Evolutionary conservation across 139 green algal species (phyloP).

Genomic region (Chlamydomonas urium): DNA sequence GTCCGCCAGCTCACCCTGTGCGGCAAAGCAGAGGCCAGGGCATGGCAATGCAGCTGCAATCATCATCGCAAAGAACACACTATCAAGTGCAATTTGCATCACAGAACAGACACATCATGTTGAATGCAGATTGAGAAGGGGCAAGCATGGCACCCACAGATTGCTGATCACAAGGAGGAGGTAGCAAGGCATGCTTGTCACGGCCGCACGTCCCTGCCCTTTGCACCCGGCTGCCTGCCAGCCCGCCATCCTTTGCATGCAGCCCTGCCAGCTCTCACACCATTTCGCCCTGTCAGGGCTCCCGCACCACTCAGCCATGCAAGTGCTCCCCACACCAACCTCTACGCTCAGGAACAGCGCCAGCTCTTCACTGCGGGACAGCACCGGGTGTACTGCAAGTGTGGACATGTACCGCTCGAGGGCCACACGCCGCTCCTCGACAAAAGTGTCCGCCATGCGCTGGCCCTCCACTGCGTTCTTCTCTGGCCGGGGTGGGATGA

Average conservation of each 20-base stretch:
- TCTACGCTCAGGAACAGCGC: slow-evolving; percentile 79
- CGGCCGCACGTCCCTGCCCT: neutral
- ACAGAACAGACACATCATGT: too few species aligned
- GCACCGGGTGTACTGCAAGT: slow-evolving; percentile 73
- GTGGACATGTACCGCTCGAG: slow-evolving; percentile 82
- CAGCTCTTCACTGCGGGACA: slow-evolving; percentile 60
- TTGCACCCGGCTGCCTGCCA: neutral
- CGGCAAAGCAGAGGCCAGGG: too few species aligned
- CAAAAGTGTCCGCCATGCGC: slow-evolving; percentile 69
- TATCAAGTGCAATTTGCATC: too few species aligned
- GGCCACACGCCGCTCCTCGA: slow-evolving; percentile 67
- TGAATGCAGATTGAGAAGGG: too few species aligned
- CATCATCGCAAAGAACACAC: too few species aligned
- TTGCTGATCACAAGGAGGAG: too few species aligned
- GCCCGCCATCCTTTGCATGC: neutral
- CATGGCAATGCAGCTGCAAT: too few species aligned
- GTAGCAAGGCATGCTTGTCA: too few species aligned
- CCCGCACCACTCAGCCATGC: neutral
- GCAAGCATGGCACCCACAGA: too few species aligned
- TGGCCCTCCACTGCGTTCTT: slow-evolving; percentile 80
- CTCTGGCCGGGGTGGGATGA: slow-evolving; percentile 74
- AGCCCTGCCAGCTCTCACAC: too few species aligned
- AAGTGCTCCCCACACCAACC: slow-evolving; percentile 12
- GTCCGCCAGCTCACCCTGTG: slow-evolving; percentile 62
- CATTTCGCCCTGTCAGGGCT: too few species aligned